Percentiles rank a stretch among this genome's conserved stretches.
Evolutionary conservation across 2,329 filamentous ascomycete genomes (phyloP).

Genomic region (Stemphylium vesicarium): DNA sequence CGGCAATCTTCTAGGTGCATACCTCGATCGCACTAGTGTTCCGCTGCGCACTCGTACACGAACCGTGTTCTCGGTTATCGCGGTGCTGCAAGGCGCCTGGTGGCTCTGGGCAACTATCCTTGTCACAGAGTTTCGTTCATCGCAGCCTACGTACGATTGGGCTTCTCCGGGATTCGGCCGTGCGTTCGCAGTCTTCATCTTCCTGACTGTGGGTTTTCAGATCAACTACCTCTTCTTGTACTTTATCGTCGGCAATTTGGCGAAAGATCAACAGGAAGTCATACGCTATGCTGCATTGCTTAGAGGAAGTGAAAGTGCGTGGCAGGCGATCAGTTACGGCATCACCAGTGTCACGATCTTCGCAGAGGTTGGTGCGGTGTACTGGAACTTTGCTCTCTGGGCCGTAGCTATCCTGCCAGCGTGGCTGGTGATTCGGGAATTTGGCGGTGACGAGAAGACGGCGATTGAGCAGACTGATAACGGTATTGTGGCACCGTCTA

Average conservation of each 20-base stretch:
- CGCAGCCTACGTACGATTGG: constrained; percentile 71
- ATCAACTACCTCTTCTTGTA: constrained; percentile 78
- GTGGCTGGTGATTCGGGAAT: constrained; percentile 68
- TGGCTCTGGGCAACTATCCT: constrained; percentile 75
- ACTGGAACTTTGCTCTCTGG: constrained; percentile 75
- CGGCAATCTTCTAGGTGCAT: constrained; percentile 71
- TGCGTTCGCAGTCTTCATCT: constrained; percentile 70
- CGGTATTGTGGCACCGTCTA: neutral
- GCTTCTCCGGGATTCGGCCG: constrained; percentile 66
- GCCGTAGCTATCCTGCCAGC: constrained; percentile 67
- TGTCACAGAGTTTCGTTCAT: constrained; percentile 65
- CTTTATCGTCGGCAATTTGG: constrained; percentile 72
- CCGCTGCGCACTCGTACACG: constrained; percentile 63
- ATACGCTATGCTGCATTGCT: constrained; percentile 72
- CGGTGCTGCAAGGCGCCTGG: constrained; percentile 69
- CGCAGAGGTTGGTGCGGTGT: constrained; percentile 69
- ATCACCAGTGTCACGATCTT: constrained; percentile 67
- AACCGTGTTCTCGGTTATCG: constrained; percentile 61
- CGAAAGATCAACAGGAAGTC: constrained; percentile 66
- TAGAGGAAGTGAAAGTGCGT: constrained; percentile 73
- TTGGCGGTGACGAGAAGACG: constrained; percentile 49
- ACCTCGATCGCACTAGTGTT: constrained; percentile 65
- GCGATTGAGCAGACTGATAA: constrained; percentile 20
- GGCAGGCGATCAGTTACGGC: constrained; percentile 76
- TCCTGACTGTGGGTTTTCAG: constrained; percentile 72